Evolutionary conservation across 192 early-diverging fungal genomes (phyloP), one percentile per base, ranked within the genome.

Genomic region (Bifiguratus adelaidae): DNA sequence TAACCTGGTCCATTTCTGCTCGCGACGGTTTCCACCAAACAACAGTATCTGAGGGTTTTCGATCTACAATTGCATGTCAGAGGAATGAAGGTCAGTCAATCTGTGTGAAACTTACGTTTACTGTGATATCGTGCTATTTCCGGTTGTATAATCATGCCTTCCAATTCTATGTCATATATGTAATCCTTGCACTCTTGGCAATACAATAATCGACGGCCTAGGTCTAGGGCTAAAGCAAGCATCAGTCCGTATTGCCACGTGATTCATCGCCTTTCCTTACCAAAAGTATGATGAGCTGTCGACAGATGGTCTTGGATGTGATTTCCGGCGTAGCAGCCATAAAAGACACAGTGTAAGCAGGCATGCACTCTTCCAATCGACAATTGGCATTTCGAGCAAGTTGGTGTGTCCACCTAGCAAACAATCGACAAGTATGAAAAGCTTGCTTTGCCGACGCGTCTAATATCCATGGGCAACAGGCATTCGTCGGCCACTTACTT

Each of bases 141-240:
- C 34, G 21, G 12, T 37, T 41, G 35, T 53, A 62, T 33, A 45
- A 47, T 26, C 40, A 53, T 37, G 48, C 60, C 67, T n/a, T 78
- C 71, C 11, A 92, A 69, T 28, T 84, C 82, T 2, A 66, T 43
- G 58, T 93, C 92, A 56, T 86, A 85, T 0, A 94, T 70, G 58
- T 92, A 92, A 57, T 92, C 87, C 43, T 79, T 68, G 66, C 92
- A 95, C 13, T 68, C 63, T 6, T 34, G 33, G 49, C 92, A 95
- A 60, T 73, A 95, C 15, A 93, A 47, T 7, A 55, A 67, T 38
- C 67, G 70, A 18, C 71, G 76, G 44, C 58, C 57, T 45, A 91
- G 78, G 48, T 95, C 91, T 53, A 93, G 72, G 2, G 86, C 86
- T 73, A 77, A 53, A 26, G 32, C 36, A 46, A 63, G 52, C 11